These are phyloP conservation scores for Fusarium praegraminearum DNA, from an alignment of 2,329 filamentous ascomycete genomes.

Conservation along the genomic window DNA sequence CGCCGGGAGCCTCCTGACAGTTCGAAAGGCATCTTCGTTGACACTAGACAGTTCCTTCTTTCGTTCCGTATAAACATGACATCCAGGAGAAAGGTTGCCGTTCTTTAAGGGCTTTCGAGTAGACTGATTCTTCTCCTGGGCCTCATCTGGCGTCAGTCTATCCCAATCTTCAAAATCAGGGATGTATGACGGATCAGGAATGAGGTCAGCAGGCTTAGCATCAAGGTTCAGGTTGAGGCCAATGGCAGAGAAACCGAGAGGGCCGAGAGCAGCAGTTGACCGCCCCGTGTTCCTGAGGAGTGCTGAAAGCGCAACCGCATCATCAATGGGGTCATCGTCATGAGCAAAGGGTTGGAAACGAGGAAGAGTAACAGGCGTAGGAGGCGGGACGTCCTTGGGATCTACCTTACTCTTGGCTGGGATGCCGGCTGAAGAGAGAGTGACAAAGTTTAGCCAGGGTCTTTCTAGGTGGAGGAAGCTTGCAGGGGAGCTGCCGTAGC, in stretches of 20 bases:
- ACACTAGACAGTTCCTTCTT: slow-evolving; percentile 66
- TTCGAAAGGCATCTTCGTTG: slow-evolving; percentile 71
- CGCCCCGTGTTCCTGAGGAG: slow-evolving; percentile 67
- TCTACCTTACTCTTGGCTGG: slow-evolving; percentile 51
- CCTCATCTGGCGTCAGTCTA: slow-evolving; percentile 61
- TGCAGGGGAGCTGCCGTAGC: slow-evolving; percentile 18
- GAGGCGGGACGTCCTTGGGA: slow-evolving; percentile 66
- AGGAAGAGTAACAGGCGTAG: slow-evolving; percentile 67
- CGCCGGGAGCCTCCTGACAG: slow-evolving; percentile 68
- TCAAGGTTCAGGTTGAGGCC: slow-evolving; percentile 67
- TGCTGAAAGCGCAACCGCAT: slow-evolving; percentile 58
- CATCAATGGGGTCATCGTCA: slow-evolving; percentile 48
- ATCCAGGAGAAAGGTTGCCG: slow-evolving; percentile 67
- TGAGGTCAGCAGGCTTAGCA: slow-evolving; percentile 60
- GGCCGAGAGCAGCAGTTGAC: slow-evolving; percentile 53
- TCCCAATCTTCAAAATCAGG: slow-evolving; percentile 68
- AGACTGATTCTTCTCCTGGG: slow-evolving; percentile 60
- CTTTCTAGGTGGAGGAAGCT: slow-evolving; percentile 30
- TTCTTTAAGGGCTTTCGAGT: slow-evolving; percentile 64
- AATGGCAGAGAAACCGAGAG: slow-evolving; percentile 67
- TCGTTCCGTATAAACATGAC: slow-evolving; percentile 69
- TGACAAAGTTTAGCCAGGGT: slow-evolving; percentile 37
- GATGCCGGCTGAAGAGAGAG: slow-evolving; percentile 46
- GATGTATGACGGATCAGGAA: slow-evolving; percentile 66
- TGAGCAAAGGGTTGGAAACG: slow-evolving; percentile 55